These are phyloP conservation scores for Puccinia coronata DNA, from an alignment of 1,284 basidiomycete species.

Conservation along the genomic window DNA sequence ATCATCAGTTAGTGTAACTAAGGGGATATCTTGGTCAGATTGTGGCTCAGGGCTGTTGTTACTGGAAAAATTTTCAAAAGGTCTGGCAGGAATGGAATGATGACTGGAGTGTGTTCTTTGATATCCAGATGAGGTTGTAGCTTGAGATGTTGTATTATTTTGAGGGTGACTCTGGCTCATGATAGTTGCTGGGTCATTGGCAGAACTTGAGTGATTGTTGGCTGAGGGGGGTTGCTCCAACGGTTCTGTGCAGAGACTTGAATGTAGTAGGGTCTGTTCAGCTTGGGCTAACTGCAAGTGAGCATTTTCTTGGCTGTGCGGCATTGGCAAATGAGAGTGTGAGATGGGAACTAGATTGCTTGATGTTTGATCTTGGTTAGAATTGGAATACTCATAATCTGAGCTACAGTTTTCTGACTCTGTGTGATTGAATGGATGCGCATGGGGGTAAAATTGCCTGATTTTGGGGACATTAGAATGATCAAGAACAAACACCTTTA, in stretches of 20 bases:
- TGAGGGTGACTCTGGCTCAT: background rate
- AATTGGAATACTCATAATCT: no score
- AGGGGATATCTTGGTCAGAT: conserved; percentile 14
- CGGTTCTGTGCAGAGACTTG: background rate
- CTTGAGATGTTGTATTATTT: background rate
- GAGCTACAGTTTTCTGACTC: no score
- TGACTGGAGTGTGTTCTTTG: background rate
- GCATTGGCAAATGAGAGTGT: no score
- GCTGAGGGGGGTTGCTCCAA: background rate
- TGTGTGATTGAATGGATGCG: background rate
- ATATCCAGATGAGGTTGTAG: background rate
- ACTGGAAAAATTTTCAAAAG: background rate
- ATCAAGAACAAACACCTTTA: conserved; percentile 30
- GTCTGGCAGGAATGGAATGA: background rate
- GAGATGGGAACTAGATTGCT: no score
- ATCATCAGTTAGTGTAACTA: conserved; percentile 33
- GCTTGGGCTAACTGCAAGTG: background rate
- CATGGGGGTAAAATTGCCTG: conserved; percentile 1
- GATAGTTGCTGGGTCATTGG: background rate
- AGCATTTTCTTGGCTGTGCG: no score
- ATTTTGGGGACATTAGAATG: conserved; percentile 24
- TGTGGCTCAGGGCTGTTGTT: background rate
- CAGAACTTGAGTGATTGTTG: background rate
- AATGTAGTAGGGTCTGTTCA: background rate
- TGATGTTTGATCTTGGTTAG: background rate